Conservation (phyloP, 75 land plant genomes). For the Pinus albicaulis region DNA sequence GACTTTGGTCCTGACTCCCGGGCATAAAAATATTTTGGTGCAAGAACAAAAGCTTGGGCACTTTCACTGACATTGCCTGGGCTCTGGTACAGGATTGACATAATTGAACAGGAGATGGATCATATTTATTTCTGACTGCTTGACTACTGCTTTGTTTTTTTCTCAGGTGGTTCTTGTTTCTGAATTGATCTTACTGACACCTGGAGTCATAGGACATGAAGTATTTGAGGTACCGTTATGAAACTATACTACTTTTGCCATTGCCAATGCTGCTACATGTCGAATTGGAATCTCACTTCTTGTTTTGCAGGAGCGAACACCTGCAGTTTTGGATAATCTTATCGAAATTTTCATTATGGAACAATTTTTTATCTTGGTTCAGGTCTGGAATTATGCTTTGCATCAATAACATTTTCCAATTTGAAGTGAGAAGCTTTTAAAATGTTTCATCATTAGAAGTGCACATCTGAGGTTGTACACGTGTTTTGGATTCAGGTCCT, state of each 20-base stretch:
- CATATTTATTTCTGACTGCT: not conserved
- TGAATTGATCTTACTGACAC: conserved; percentile 80
- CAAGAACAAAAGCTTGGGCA: not conserved
- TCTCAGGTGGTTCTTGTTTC: conserved; percentile 60
- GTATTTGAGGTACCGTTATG: conserved; percentile 72
- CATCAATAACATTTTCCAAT: not conserved
- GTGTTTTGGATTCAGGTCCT: conserved; percentile 48
- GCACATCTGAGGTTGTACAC: not conserved
- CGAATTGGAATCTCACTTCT: not conserved
- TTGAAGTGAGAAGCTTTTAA: not conserved
- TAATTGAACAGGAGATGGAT: too few species aligned
- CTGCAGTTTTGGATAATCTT: conserved; percentile 95
- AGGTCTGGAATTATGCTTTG: conserved; percentile 36
- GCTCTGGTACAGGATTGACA: too few species aligned
- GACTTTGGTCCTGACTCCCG: too few species aligned
- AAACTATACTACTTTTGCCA: not conserved
- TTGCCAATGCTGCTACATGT: not conserved
- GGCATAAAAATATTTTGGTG: too few species aligned
- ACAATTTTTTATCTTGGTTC: conserved; percentile 94
- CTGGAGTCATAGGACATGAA: conserved; percentile 85
- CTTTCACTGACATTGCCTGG: too few species aligned
- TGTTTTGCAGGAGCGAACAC: conserved; percentile 76
- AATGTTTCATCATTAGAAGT: not conserved
- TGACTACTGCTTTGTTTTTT: not conserved
- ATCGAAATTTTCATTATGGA: conserved; percentile 91